phyloP scores from a whole-genome alignment of 2,329 filamentous ascomycete genomes.

The Fusarium pseudograminearum region DNA sequence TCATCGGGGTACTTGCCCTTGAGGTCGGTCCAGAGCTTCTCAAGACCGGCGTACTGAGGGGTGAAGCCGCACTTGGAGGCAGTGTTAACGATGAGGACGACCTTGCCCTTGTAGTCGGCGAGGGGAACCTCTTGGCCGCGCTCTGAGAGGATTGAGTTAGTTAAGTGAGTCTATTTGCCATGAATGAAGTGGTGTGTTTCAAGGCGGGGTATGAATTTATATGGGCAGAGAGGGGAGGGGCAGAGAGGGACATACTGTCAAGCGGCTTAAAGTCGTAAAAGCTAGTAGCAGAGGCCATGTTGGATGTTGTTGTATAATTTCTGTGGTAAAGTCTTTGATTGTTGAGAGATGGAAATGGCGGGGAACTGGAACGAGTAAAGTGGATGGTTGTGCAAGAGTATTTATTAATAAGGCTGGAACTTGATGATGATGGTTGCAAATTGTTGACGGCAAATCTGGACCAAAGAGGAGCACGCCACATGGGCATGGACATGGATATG shows the following conservation, averaged over 20 bases:
- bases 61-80: constrained; percentile 99
- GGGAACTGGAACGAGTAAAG: constrained; percentile 16
- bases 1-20: constrained; percentile 76
- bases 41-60: constrained; percentile 90
- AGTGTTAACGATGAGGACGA: constrained; percentile 96
- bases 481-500: constrained; percentile 13
- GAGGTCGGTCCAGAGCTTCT: constrained; percentile 87
- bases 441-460: constrained; percentile 5
- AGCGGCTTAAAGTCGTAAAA: constrained; percentile 90
- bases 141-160: constrained; percentile 48
- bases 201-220: constrained; percentile 3
- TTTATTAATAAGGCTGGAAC: constrained; percentile 37
- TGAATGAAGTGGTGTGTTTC: background rate
- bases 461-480: constrained; percentile 28
- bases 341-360: constrained; percentile 35
- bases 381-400: constrained; percentile 22
- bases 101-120: constrained; percentile 83
- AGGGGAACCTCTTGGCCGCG: constrained; percentile 78
- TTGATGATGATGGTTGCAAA: constrained; percentile 9
- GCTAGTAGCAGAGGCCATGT: constrained; percentile 57
- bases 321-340: constrained; percentile 17
- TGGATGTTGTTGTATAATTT: constrained; percentile 26
- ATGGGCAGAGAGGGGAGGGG: background rate
- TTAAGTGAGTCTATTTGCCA: background rate
- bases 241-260: constrained; percentile 70